Evolutionary conservation across 1,284 basidiomycete genomes (phyloP), one percentile per base, ranked within the genome.

Genomic region (Puccinia triticina): DNA sequence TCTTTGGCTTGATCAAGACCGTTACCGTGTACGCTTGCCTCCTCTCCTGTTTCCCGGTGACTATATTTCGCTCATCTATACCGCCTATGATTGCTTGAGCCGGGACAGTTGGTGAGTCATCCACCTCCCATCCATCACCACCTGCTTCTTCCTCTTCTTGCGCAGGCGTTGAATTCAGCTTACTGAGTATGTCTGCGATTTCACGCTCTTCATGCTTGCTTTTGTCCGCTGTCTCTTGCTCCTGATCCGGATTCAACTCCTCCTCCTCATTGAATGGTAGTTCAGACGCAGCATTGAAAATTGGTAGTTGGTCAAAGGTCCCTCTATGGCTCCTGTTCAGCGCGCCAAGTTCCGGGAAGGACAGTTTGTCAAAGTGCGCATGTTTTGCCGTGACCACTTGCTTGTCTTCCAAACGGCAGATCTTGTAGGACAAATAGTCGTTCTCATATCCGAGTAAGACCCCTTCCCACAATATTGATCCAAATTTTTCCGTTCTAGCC

Each of bases 371-470:
- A 26, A 77, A 77, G 8, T 55, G 40, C 1, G 64, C 55, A 32
- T 77, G 75, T 14, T 61, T 53, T 3, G 57, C 16, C 2, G 43
- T 64, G n/a, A n/a, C 3, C 4, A 34, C 37, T 11, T 21, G 46
- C 14, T 48, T 66, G 2, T 23, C 5, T 8, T 21, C 29, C 5
- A 48, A 29, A 10, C n/a, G 0, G 29, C 43, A 34, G 61, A 64
- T 23, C 66, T 29, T n/a, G 40, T 43, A 43, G 7, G 40, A 43
- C 7, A 12, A 43, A 7, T 43, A 43, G 12, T 43, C 12, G 40
- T 77, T 46, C 26, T 64, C 37, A 48, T 59, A 77, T 0, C 55
- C 75, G 0, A 77, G 34, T 18, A 77, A 21, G 23, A 77, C 57
- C 2, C 75, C 75, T 2, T 77, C 75, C 29, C 40, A 61, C 2